Percentiles rank a stretch among this genome's conserved stretches.
Evolutionary conservation across 1,139 yeast species (phyloP).

Genomic region (Candida neerlandica): DNA sequence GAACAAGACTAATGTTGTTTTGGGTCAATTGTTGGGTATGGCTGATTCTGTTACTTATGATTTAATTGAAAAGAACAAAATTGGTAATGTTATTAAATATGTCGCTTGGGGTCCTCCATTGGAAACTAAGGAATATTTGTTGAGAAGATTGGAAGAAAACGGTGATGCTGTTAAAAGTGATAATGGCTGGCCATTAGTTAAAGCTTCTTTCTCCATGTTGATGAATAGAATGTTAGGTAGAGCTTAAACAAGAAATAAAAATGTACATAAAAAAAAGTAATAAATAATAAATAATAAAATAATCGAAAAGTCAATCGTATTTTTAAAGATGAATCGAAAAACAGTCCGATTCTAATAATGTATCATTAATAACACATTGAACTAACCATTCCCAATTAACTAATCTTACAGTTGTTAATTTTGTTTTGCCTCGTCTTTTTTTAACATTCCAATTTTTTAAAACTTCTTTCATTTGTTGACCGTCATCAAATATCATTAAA

Average conservation of each 20-base stretch:
- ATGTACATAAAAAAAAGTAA: not conserved
- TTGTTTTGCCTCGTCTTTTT: constrained; percentile 4
- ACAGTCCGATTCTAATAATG: not conserved
- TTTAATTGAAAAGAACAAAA: constrained; percentile 63
- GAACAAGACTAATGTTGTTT: constrained; percentile 66
- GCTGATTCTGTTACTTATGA: constrained; percentile 86
- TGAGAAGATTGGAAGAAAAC: constrained; percentile 92
- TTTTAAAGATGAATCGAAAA: constrained; percentile 2
- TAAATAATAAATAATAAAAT: not conserved
- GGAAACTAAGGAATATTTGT: constrained; percentile 88
- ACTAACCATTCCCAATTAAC: constrained; percentile 77
- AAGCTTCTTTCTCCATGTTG: constrained; percentile 52
- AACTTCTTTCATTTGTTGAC: constrained; percentile 4
- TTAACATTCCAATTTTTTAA: constrained; percentile 5
- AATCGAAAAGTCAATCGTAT: not conserved
- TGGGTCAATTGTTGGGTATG: constrained; percentile 95
- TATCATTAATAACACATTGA: constrained; percentile 63
- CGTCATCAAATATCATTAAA: constrained; percentile 31
- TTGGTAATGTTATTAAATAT: constrained; percentile 82
- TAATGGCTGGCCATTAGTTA: constrained; percentile 78
- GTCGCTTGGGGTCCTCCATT: constrained; percentile 98
- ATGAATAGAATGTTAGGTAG: constrained; percentile 37
- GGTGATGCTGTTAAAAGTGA: constrained; percentile 93
- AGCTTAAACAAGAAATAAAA: constrained; percentile 8
- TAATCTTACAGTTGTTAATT: constrained; percentile 6